Base-by-base conservation (phyloP, 441 rosid species). In the Gossypium aridum region DNA sequence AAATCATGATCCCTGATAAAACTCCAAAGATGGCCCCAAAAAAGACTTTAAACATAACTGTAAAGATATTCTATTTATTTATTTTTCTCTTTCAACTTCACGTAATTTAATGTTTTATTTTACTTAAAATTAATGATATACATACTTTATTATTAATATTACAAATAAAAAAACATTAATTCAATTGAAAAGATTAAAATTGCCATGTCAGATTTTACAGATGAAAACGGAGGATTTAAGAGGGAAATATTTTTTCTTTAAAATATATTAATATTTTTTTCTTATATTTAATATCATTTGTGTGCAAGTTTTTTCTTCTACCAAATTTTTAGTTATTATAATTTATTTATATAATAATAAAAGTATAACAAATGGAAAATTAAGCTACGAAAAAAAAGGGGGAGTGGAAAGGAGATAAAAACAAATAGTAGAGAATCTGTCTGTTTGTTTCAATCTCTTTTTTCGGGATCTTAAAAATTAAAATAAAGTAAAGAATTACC, bases 401-500 rank as follows among this genome's bases (percentile, higher is more conserved):
- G 8, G 34, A 28, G 6, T 4, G 0, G 55, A 73, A 66, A 23
- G 34, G 13, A 49, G 17, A 49, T 49, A 14, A 54, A 54, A 54
- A 2, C 53, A 45, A 54, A 54, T 49, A 49, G 17, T 17, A 54
- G 22, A 54, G 19, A 6, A 17, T 6, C 60, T 7, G 25, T 55
- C 20, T 55, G 60, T 55, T 17, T 55, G 60, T 55, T 55, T 19
- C 12, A 3, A 17, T 54, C 8, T 54, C 12, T 19, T 17, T 74
- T 61, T n/a, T 56, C 9, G 47, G 74, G 83, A 80, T 65, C 74
- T 71, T 71, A 64, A 64, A 74, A 10, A 3, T 49, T 14, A 9
- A 56, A 76, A 31, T 31, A 31, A 31, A 72, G 9, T 12, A 19
- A 61, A 70, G 45, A 61, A 65, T 26, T 76, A 92, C 97, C 92